Evolutionary conservation across 345 rosid genomes (phyloP).

Genomic region (Passiflora organensis): DNA sequence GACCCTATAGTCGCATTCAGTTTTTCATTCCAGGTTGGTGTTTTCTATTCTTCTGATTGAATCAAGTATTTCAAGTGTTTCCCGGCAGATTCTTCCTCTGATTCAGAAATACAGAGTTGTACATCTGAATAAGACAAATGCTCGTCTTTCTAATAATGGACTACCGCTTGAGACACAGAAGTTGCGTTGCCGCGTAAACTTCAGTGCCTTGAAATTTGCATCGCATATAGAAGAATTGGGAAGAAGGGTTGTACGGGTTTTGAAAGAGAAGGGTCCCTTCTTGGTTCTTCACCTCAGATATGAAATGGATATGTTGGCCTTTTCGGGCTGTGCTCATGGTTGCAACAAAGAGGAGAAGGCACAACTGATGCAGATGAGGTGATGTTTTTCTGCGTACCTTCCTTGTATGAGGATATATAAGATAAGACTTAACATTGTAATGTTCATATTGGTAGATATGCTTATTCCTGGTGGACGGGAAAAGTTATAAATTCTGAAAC

Average conservation of each 20-base stretch:
- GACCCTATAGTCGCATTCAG: too few relatives aligned
- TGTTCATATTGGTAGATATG: constrained; percentile 26
- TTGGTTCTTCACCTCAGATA: constrained; percentile 31
- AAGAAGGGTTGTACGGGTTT: constrained; percentile 12
- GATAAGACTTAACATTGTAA: too few relatives aligned
- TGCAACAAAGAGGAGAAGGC: constrained; percentile 18
- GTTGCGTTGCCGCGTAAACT: constrained; percentile 28
- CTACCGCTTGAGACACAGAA: constrained; percentile 27
- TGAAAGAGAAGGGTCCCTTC: constrained; percentile 19
- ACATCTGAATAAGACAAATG: constrained; percentile 15
- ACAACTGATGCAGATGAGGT: constrained; percentile 25
- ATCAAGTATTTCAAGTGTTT: too few relatives aligned
- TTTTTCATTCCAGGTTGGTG: too few relatives aligned
- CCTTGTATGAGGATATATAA: too few relatives aligned
- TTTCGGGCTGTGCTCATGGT: constrained; percentile 29
- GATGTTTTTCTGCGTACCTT: background rate
- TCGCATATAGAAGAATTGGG: constrained; percentile 23
- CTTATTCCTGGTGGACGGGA: constrained; percentile 59
- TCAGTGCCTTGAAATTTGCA: constrained; percentile 22
- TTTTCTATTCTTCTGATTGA: background rate
- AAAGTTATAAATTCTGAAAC: constrained; percentile 35
- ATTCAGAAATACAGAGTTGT: background rate
- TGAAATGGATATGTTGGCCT: constrained; percentile 33
- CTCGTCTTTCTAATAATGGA: constrained; percentile 27
- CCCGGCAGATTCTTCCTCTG: constrained; percentile 18